Evolutionary conservation across 257 asterid species (phyloP), one percentile per base, ranked within the genome.

Genomic region (Datura wrightii): DNA sequence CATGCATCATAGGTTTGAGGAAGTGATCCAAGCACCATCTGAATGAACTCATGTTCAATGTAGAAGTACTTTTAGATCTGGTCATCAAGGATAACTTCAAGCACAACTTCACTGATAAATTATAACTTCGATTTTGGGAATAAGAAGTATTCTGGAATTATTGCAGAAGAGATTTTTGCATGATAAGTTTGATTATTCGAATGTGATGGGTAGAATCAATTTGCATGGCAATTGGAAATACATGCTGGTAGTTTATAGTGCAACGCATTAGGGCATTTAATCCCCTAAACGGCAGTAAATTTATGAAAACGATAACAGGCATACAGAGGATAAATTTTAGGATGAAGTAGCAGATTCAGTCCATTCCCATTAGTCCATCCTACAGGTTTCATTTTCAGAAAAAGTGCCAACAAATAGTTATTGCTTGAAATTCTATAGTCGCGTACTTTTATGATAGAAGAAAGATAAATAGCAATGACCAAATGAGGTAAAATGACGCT

Each of bases 391-490:
- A 19, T 46, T 59, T 71, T 11, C 42, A 74, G 59, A 24, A 48
- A 48, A 46, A 19, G 13, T 3, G 9, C 48, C 42, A 48, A 72
- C 46, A 8, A 48, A 19, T n/a, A 24, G 59, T 48, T 74, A 18
- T 48, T 74, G 44, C 81, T 8, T 48, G 37, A 74, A 11, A 24
- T 10, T 74, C 81, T 74, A 46, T 46, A 74, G 42, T 48, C 24
- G 19, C 19, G 19, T 3, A 48, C 41, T 46, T 74, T 24, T 19
- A 10, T 74, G 80, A 74, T 46, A 74, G 39, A 74, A 74, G 62
- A 52, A 74, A 78, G 46, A 78, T 52, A 31, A 50, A 52, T 11
- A 78, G 48, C 82, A 78, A 34, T 78, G 48, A 52, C 48, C 48
- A 52, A 15, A 31, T 52, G 46, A 34, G 65, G 34, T 52, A 78